Percentiles rank a stretch among this genome's conserved stretches.
These are phyloP conservation scores for Arthrobotrys sphaeroides DNA, from an alignment of 2,329 filamentous ascomycete species.

Conservation along the genomic window DNA sequence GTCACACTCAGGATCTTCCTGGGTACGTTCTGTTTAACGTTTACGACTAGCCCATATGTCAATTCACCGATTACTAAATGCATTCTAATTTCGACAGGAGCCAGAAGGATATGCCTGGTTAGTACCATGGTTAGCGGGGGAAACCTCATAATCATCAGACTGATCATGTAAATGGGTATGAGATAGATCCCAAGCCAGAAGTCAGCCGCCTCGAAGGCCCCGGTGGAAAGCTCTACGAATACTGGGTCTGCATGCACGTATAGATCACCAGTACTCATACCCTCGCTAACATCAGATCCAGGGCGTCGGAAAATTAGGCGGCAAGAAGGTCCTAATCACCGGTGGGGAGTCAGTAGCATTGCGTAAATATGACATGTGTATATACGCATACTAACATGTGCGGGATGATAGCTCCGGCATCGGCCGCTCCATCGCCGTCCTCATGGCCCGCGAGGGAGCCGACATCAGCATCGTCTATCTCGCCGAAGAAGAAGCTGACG, in stretches of 20 bases:
- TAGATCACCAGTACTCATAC: too few species aligned
- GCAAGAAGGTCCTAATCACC: slow-evolving; percentile 67
- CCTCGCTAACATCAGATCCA: slow-evolving; percentile 6
- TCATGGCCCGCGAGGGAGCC: slow-evolving; percentile 70
- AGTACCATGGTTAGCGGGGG: too few species aligned
- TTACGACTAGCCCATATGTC: too few species aligned
- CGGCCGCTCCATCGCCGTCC: slow-evolving; percentile 66
- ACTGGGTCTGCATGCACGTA: slow-evolving; percentile 29
- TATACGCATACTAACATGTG: too few species aligned
- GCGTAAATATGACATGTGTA: too few species aligned
- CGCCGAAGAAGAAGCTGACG: slow-evolving; percentile 68
- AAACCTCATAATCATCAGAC: not conserved
- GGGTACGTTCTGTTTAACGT: slow-evolving; percentile 6
- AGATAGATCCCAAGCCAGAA: slow-evolving; percentile 29
- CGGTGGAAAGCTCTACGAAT: slow-evolving; percentile 38
- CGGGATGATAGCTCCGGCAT: slow-evolving; percentile 69
- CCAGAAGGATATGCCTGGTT: slow-evolving; percentile 38
- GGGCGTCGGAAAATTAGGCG: slow-evolving; percentile 65
- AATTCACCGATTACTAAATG: too few species aligned
- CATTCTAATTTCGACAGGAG: too few species aligned
- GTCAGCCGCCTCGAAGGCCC: slow-evolving; percentile 41
- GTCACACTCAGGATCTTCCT: slow-evolving; percentile 16
- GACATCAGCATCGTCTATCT: slow-evolving; percentile 69
- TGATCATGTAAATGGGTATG: not conserved
- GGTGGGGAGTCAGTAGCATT: slow-evolving; percentile 66